Evolutionary conservation across 495 filamentous ascomycete genomes (phyloP).

Genomic region (Aeminium ludgeri): DNA sequence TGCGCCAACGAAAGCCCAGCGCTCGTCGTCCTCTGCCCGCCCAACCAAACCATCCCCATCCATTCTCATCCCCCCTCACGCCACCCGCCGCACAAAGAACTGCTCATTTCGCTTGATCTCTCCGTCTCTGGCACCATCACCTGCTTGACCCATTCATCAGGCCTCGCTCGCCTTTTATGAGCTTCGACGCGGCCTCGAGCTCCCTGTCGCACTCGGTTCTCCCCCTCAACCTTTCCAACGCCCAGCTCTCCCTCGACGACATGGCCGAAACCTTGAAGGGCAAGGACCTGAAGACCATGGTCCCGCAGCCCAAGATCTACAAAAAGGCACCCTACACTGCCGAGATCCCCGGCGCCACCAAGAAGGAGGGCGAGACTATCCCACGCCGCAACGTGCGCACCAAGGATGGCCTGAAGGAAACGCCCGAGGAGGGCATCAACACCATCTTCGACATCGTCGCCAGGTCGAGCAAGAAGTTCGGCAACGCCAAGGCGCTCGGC

Average conservation of each 20-base stretch:
- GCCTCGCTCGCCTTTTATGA: too few species aligned
- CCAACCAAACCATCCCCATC: too few species aligned
- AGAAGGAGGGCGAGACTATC: conserved; percentile 75
- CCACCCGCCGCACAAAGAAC: too few species aligned
- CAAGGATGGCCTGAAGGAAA: conserved; percentile 50
- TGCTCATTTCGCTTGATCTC: too few species aligned
- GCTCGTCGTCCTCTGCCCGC: too few species aligned
- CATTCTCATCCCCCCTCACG: too few species aligned
- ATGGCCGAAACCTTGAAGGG: conserved; percentile 16
- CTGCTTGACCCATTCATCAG: too few species aligned
- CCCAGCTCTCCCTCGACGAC: conserved; percentile 1
- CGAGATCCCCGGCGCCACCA: conserved; percentile 54
- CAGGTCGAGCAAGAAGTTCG: conserved; percentile 60
- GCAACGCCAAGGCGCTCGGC: conserved; percentile 76
- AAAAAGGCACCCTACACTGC: conserved; percentile 56
- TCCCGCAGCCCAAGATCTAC: conserved; percentile 43
- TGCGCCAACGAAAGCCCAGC: too few species aligned
- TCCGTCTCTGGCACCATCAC: too few species aligned
- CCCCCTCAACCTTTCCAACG: conserved; percentile 9
- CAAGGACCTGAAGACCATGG: conserved; percentile 29
- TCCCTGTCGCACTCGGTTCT: conserved; percentile 7
- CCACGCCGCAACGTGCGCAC: conserved; percentile 62
- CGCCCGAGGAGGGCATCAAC: conserved; percentile 51
- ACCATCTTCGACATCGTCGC: conserved; percentile 80
- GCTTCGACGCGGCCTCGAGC: too few species aligned